Evolutionary conservation across 306 rosid genomes (phyloP).

Genomic region (Sechiopsis laciniata): DNA sequence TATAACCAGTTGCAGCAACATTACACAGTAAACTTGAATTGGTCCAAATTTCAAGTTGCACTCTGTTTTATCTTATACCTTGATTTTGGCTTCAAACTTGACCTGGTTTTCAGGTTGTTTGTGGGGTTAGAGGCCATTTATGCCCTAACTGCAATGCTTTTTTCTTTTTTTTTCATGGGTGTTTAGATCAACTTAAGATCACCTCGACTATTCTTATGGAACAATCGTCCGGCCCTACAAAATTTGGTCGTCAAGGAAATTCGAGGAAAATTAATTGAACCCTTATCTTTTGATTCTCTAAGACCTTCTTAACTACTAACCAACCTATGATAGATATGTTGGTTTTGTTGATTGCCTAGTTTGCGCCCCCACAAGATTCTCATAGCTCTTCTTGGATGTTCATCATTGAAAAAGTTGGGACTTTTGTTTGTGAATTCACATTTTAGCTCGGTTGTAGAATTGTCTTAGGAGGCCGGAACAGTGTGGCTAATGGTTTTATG

Average conservation of each 20-base stretch:
- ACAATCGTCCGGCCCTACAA: no score
- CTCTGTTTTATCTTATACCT: background rate
- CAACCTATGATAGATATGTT: no score
- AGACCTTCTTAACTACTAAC: no score
- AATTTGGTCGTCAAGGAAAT: background rate
- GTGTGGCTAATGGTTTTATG: background rate
- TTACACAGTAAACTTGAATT: no score
- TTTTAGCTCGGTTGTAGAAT: background rate
- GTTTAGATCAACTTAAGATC: no score
- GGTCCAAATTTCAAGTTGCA: background rate
- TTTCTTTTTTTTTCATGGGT: no score
- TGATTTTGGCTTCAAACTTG: background rate
- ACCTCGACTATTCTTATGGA: no score
- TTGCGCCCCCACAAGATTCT: conserved; percentile 51
- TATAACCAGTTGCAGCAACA: no score
- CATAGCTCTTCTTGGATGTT: background rate
- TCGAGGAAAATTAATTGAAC: no score
- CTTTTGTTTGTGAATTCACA: background rate
- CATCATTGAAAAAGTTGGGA: background rate
- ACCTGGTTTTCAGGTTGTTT: conserved; percentile 41
- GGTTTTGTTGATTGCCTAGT: no score
- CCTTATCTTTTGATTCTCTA: no score
- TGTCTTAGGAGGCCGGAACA: background rate
- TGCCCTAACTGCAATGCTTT: no score
- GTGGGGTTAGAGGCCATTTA: conserved; percentile 85